Evolutionary conservation across 129 eudicot species (phyloP).

Genomic region (Heracleum sosnowskyi): DNA sequence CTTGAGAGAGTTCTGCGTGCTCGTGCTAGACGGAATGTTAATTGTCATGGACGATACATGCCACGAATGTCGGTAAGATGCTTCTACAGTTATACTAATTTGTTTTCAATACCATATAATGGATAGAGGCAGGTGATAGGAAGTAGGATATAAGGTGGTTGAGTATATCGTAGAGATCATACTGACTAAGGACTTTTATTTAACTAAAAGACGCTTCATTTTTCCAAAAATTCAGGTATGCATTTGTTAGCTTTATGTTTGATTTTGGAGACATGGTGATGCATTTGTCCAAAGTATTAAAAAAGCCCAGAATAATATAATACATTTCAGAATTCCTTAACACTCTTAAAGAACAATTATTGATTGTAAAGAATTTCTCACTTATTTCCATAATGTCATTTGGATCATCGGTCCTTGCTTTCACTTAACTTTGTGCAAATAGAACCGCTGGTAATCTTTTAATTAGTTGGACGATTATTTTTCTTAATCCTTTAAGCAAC

Average conservation of each 20-base stretch:
- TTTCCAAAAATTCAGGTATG: neutral
- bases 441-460: neutral
- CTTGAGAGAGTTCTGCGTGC: conserved; percentile 86
- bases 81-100: neutral
- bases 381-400: neutral
- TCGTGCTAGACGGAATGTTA: conserved; percentile 65
- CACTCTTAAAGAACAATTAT: neutral
- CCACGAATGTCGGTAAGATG: conserved; percentile 88
- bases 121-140: neutral
- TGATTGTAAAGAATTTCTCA: neutral
- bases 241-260: neutral
- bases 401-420: neutral
- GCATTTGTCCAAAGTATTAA: neutral
- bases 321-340: neutral
- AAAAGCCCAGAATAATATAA: neutral
- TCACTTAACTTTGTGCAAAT: neutral
- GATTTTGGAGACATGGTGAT: neutral
- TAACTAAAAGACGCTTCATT: neutral
- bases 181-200: neutral
- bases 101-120: neutral
- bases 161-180: neutral
- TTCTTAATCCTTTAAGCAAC: neutral
- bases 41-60: conserved; percentile 90
- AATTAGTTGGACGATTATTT: neutral
- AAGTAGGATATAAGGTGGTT: neutral